These are phyloP conservation scores for Setaria italica DNA, from an alignment of 202 grass and related monocot genomes.

Conservation along the genomic window DNA sequence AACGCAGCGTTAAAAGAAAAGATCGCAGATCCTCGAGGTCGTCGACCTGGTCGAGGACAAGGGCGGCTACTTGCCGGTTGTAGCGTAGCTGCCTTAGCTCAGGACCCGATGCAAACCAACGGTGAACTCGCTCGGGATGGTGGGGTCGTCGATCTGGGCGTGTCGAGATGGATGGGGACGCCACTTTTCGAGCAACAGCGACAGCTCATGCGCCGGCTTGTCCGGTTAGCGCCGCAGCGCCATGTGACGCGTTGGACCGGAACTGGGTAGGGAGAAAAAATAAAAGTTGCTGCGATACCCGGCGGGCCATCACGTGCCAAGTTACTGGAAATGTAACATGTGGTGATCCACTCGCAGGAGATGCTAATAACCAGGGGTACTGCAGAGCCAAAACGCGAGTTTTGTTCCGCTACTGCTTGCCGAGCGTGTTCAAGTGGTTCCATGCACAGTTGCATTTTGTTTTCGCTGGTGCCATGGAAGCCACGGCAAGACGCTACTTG, in stretches of 20 bases:
- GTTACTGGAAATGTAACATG: neutral
- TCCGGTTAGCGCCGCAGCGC: neutral
- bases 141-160: no score
- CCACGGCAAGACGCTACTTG: neutral
- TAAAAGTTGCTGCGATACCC: neutral
- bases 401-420: neutral
- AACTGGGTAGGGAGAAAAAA: no score
- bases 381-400: neutral
- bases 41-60: neutral
- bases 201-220: constrained; percentile 29
- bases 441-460: no score
- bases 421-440: neutral
- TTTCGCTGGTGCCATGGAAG: neutral
- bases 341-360: neutral
- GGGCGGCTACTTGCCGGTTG: neutral
- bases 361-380: neutral
- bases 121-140: neutral
- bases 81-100: neutral
- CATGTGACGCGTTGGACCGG: constrained; percentile 34
- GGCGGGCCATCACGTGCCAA: neutral
- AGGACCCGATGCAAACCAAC: neutral
- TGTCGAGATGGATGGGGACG: neutral
- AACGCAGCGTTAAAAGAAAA: neutral
- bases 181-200: constrained; percentile 32
- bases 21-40: neutral